Evolutionary conservation across 73 alveolate genomes (phyloP).

Genomic region (Durusdinium trenchii): DNA sequence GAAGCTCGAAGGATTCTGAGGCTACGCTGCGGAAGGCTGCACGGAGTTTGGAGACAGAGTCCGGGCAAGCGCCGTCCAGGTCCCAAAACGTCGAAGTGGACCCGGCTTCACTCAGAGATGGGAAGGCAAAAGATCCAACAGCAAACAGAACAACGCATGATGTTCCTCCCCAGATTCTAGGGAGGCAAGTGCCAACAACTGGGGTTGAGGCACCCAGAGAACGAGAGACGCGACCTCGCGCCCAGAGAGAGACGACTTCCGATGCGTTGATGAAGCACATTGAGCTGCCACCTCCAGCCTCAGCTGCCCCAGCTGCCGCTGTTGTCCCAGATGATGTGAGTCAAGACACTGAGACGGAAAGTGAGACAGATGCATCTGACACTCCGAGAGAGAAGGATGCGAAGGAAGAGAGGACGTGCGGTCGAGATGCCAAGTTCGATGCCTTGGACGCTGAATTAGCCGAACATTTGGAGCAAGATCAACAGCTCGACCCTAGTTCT

Average conservation of each 20-base stretch:
- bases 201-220: neutral
- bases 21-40: slow-evolving; percentile 31
- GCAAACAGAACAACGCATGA: neutral
- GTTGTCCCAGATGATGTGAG: neutral
- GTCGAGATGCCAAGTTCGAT: slow-evolving; percentile 59
- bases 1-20: too few relatives aligned
- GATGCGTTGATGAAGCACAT: slow-evolving; percentile 37
- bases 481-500: neutral
- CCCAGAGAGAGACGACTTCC: neutral
- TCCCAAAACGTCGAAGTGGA: too few relatives aligned
- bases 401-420: neutral
- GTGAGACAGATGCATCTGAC: neutral
- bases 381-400: neutral
- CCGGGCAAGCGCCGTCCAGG: slow-evolving; percentile 41
- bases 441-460: slow-evolving; percentile 65
- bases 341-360: neutral
- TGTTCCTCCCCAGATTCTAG: neutral
- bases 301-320: neutral
- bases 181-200: neutral
- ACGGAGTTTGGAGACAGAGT: slow-evolving; percentile 23
- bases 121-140: too few relatives aligned
- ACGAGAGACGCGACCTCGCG: too few relatives aligned
- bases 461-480: slow-evolving; percentile 3
- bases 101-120: neutral
- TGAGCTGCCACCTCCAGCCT: slow-evolving; percentile 32